Percentiles rank a stretch among this genome's conserved stretches.
Evolutionary conservation across 441 rosid genomes (phyloP).

Genomic region (Manihot esculenta): DNA sequence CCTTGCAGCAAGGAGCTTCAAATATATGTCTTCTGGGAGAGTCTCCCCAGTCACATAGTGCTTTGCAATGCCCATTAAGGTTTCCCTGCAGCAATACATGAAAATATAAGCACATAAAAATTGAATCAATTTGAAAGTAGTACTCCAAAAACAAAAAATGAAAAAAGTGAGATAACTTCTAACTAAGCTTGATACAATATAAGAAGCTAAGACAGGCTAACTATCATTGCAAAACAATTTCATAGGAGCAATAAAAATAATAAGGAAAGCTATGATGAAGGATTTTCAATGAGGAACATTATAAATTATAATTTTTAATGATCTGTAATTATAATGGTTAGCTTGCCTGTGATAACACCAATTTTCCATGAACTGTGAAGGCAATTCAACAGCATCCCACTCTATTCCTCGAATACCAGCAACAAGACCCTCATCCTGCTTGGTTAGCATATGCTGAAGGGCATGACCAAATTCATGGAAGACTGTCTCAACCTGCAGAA

Average conservation of each 20-base stretch:
- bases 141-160: not conserved
- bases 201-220: not conserved
- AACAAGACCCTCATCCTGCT: conserved; percentile 84
- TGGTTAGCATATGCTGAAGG: conserved; percentile 96
- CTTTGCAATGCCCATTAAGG: conserved; percentile 90
- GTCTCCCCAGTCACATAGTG: conserved; percentile 82
- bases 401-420: conserved; percentile 88
- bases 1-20: conserved; percentile 90
- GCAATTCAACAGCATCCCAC: conserved; percentile 97
- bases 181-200: conserved; percentile 1
- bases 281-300: conserved; percentile 9
- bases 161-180: not conserved
- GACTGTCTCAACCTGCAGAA: conserved; percentile 81
- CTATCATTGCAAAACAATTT: conserved; percentile 7
- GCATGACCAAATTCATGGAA: conserved; percentile 99
- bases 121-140: not conserved
- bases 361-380: conserved; percentile 97
- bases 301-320: not conserved
- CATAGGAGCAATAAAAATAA: not conserved
- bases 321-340: not conserved
- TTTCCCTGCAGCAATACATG: conserved; percentile 53
- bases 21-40: conserved; percentile 84
- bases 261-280: not conserved
- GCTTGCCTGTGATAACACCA: conserved; percentile 94
- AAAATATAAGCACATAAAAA: not conserved